Evolutionary conservation across 2,329 filamentous ascomycete species (phyloP).

Genomic region (Monilinia vaccinii-corymbosi): DNA sequence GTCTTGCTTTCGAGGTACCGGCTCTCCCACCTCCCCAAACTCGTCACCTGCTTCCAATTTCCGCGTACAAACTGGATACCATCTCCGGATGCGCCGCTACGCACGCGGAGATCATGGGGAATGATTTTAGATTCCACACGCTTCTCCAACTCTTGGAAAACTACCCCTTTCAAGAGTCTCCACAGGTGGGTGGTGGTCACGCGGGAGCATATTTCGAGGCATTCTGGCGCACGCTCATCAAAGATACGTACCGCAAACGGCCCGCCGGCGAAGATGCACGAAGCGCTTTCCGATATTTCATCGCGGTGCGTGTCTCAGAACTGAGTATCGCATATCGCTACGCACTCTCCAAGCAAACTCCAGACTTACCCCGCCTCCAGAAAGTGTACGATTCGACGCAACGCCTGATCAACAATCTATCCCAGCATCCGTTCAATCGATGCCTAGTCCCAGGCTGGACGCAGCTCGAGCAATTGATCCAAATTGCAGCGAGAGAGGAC

Average conservation of each 20-base stretch:
- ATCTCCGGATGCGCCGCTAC: not conserved
- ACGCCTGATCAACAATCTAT: not conserved
- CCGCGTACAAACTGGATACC: not conserved
- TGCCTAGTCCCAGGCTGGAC: not conserved
- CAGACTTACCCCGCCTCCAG: not conserved
- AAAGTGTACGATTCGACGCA: not conserved
- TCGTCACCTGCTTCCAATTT: not conserved
- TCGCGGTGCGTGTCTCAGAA: conserved; percentile 1
- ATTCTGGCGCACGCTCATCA: conserved; percentile 14
- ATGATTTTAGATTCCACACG: not conserved
- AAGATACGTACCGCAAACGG: conserved; percentile 10
- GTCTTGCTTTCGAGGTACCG: conserved; percentile 1
- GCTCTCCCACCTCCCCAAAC: not conserved
- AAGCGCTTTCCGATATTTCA: not conserved
- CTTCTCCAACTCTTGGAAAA: not conserved
- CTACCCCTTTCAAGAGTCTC: not conserved
- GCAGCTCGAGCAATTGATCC: not conserved
- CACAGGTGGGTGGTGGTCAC: not conserved
- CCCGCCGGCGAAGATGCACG: conserved; percentile 1
- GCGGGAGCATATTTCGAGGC: conserved; percentile 4
- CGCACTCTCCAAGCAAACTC: not conserved
- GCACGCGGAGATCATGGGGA: conserved; percentile 5
- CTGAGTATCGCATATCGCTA: not conserved
- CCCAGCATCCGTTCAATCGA: not conserved
- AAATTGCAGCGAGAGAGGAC: not conserved